A percentile compares a stretch with the other conserved stretches of the same genome.
These are phyloP conservation scores for Sclerotiophoma versabilis DNA, from an alignment of 2,329 filamentous ascomycete species.

Conservation along the genomic window DNA sequence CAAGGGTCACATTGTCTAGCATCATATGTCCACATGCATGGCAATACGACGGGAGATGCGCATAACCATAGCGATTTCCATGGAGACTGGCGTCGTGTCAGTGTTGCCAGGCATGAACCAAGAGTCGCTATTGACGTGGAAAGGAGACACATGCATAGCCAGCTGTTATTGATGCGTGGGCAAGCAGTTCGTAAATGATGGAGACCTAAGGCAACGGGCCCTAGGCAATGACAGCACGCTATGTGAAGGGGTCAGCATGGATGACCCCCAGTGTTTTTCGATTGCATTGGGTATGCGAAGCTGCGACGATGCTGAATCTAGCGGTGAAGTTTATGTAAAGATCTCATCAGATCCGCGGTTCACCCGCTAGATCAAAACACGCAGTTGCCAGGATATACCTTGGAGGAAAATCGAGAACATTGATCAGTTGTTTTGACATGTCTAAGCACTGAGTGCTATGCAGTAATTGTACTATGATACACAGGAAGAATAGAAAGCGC, in stretches of 20 bases:
- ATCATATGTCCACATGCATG: background rate
- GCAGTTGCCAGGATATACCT: slow-evolving; percentile 18
- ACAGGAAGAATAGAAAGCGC: slow-evolving; percentile 28
- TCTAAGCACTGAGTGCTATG: slow-evolving; percentile 32
- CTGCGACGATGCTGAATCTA: slow-evolving; percentile 10
- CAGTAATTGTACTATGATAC: slow-evolving; percentile 38
- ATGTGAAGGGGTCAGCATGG: slow-evolving; percentile 22
- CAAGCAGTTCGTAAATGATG: slow-evolving; percentile 17
- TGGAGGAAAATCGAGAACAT: slow-evolving; percentile 22
- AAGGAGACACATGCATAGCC: background rate
- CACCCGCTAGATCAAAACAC: slow-evolving; percentile 19
- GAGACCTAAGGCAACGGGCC: slow-evolving; percentile 7
- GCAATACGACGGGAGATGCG: slow-evolving; percentile 17
- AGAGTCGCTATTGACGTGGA: slow-evolving; percentile 11
- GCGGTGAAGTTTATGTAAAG: slow-evolving; percentile 12
- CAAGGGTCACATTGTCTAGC: background rate
- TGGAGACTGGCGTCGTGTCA: slow-evolving; percentile 14
- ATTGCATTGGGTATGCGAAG: slow-evolving; percentile 13
- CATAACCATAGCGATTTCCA: slow-evolving; percentile 16
- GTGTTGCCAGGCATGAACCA: slow-evolving; percentile 13
- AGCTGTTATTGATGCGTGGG: slow-evolving; percentile 11
- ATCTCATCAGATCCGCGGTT: slow-evolving; percentile 14
- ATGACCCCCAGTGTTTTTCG: slow-evolving; percentile 15
- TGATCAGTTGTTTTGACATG: slow-evolving; percentile 30
- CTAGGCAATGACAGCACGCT: slow-evolving; percentile 2